Base-by-base conservation (phyloP, 2,329 filamentous ascomycete genomes). In the Sporothrix inflata region DNA sequence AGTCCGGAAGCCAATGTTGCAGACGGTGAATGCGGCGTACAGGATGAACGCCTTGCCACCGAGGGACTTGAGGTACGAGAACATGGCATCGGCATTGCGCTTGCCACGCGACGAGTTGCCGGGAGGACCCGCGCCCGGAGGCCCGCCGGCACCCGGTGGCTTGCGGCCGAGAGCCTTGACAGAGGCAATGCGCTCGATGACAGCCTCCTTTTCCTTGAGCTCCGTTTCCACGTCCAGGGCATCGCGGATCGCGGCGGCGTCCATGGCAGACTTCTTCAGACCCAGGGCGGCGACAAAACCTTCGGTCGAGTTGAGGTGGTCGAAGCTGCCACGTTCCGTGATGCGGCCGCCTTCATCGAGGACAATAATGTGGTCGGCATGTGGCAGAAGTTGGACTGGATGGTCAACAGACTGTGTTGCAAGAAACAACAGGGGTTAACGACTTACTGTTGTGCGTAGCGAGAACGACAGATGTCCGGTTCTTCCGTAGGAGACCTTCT, bases 221-320 rank as follows among this genome's bases (percentile, higher is more conserved):
- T 73, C 73, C 0, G 21, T 55, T 49, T 74, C 71, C n/a, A 63
- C 69, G 4, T 71, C 69, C 16, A 55, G 38, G 51, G 69, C 73
- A 30, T 74, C 73, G 27, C 63, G 42, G 9, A 45, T 34, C 1
- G 69, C 65, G 2, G 71, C 73, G 24, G 63, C 71, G 21, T 74
- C 71, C 66, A 74, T 74, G 49, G 73, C 63, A 8, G 73, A 47
- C 14, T 73, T 73, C 38, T 71, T 69, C 1, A 74, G 69, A 4
- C 71, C 71, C 21, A 71, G 69, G 7, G 70, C 63, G 1, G 53
- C 73, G 0, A 78, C 73, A 47, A 77, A 78, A n/a, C 77, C 75
- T 9, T 75, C 75, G 6, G 49, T 70, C 12, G 72, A 65, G 66
- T 72, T 73, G 47, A 74, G 73, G n/a, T 73, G 65, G 57, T 73